Conservation (phyloP, 192 early-diverging fungal genomes). For the Backusella morwellensis region DNA sequence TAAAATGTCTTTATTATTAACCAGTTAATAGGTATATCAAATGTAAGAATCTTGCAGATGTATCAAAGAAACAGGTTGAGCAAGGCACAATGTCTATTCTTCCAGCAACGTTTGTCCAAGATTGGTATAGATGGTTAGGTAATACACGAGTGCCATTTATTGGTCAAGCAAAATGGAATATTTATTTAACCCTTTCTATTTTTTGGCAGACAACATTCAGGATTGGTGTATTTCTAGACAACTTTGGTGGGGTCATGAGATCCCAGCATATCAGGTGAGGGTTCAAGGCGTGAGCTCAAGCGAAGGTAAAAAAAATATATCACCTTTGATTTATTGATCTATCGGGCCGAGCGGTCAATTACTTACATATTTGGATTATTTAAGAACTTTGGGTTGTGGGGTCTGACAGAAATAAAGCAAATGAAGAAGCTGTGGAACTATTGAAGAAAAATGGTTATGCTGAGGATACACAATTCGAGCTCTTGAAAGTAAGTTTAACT, state of each 20-base stretch:
- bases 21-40: constrained; percentile 64
- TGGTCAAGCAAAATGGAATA: neutral
- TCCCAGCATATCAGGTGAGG: constrained; percentile 82
- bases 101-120: constrained; percentile 72
- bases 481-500: constrained; percentile 25
- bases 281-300: constrained; percentile 38
- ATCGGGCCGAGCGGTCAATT: constrained; percentile 2
- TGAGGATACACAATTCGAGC: constrained; percentile 30
- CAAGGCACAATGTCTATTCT: constrained; percentile 62
- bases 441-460: constrained; percentile 43
- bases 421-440: constrained; percentile 48
- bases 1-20: neutral
- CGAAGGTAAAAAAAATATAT: neutral
- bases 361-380: neutral
- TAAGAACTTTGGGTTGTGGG: constrained; percentile 68
- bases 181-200: neutral
- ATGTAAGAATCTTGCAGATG: constrained; percentile 70
- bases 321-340: neutral
- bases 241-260: constrained; percentile 97
- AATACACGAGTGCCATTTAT: constrained; percentile 19
- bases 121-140: constrained; percentile 90
- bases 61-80: constrained; percentile 65
- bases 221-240: constrained; percentile 99
- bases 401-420: constrained; percentile 51
- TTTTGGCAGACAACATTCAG: constrained; percentile 62